Percentiles rank a stretch among this genome's conserved stretches.
Conservation (phyloP, 2,329 filamentous ascomycete species). For the Neoarthrinium moseri region DNA sequence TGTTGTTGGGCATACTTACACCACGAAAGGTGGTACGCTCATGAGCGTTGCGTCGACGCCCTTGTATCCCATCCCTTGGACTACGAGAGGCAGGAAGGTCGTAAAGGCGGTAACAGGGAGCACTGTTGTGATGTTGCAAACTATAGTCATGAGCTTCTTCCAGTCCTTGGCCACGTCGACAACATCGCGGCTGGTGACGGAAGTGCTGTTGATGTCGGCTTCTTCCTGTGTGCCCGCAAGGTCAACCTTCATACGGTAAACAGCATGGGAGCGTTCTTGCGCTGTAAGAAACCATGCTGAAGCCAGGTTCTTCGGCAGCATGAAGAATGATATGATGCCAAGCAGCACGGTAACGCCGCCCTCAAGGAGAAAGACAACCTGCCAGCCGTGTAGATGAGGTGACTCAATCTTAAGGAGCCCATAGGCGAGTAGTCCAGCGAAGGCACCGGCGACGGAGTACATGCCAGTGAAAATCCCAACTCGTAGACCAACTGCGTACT, state of each 20-base stretch:
- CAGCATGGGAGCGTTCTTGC: constrained; percentile 26
- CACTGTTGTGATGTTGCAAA: constrained; percentile 13
- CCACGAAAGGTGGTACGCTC: constrained; percentile 13
- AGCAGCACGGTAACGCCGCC: constrained; percentile 19
- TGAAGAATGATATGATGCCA: constrained; percentile 17
- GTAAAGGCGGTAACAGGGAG: constrained; percentile 16
- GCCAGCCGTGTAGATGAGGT: constrained; percentile 12
- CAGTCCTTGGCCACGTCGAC: constrained; percentile 13
- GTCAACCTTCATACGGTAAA: constrained; percentile 27
- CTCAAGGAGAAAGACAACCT: constrained; percentile 16
- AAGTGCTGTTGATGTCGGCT: not conserved
- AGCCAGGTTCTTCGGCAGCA: constrained; percentile 22
- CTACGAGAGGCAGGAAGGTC: constrained; percentile 15
- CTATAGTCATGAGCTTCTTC: constrained; percentile 14
- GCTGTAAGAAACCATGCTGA: constrained; percentile 27
- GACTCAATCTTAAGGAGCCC: constrained; percentile 10
- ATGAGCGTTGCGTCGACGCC: constrained; percentile 9
- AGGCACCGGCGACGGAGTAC: constrained; percentile 20
- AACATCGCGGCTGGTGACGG: constrained; percentile 10
- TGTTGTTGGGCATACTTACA: not conserved
- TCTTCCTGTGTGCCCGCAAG: constrained; percentile 12
- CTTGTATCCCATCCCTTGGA: constrained; percentile 13
- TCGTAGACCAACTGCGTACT: constrained; percentile 15
- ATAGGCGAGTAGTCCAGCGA: constrained; percentile 21
- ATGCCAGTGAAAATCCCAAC: constrained; percentile 16